Evolutionary conservation across 129 eudicot genomes (phyloP).

Genomic region (Cynara cardunculus): DNA sequence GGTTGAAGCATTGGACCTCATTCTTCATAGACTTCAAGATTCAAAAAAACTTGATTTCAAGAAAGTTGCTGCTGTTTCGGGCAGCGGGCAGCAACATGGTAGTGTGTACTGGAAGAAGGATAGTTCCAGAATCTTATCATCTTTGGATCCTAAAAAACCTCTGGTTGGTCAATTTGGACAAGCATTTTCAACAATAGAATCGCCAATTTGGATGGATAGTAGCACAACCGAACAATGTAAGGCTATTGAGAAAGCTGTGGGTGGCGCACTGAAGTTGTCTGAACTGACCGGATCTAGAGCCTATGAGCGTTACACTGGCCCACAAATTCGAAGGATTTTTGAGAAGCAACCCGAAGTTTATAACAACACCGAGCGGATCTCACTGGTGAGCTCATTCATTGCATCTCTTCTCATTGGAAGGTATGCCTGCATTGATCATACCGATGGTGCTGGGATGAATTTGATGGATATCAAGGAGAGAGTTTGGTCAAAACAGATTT

Average conservation of each 20-base stretch:
- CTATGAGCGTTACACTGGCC: constrained; percentile 81
- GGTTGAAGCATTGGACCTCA: constrained; percentile 90
- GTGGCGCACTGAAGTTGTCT: constrained; percentile 77
- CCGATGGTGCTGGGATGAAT: constrained; percentile 98
- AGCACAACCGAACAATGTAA: constrained; percentile 82
- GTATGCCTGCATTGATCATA: constrained; percentile 88
- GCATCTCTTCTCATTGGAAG: constrained; percentile 71
- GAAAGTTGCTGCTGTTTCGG: constrained; percentile 75
- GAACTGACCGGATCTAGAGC: constrained; percentile 87
- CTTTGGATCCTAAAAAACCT: constrained; percentile 54
- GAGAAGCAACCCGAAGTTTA: constrained; percentile 75
- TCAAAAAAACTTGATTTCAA: constrained; percentile 60
- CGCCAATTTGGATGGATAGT: constrained; percentile 97
- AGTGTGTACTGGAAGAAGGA: constrained; percentile 93
- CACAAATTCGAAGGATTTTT: constrained; percentile 71
- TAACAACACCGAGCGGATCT: constrained; percentile 63
- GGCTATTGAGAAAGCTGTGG: constrained; percentile 80
- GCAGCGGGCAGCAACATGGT: constrained; percentile 98
- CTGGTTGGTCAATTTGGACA: constrained; percentile 62
- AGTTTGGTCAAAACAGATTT: constrained; percentile 62
- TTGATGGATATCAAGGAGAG: constrained; percentile 80
- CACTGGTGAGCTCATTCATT: constrained; percentile 82
- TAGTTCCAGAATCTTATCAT: constrained; percentile 45
- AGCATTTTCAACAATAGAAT: constrained; percentile 73
- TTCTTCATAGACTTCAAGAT: constrained; percentile 51